Conservation (phyloP, 441 rosid species). For the Mallotus repandus region DNA sequence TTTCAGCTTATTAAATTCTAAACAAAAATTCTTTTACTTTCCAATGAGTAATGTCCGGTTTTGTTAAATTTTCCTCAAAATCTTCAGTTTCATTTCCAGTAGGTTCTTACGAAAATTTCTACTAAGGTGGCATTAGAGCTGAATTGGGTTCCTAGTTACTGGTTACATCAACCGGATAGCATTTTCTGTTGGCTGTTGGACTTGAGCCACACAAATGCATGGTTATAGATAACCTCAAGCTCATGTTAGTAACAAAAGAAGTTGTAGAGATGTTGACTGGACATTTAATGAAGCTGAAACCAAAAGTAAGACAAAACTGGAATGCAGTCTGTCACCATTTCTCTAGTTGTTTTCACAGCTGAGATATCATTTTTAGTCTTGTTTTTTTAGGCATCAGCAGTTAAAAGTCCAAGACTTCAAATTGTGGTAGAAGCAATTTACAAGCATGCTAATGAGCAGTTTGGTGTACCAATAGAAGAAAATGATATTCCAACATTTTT, state of each 20-base stretch:
- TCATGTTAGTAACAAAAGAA: background rate
- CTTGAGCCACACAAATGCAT: background rate
- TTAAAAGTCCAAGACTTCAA: conserved; percentile 1
- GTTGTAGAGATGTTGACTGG: conserved; percentile 6
- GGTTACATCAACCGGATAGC: background rate
- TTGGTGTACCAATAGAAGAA: conserved; percentile 34
- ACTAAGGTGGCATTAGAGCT: background rate
- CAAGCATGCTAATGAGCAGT: conserved; percentile 12
- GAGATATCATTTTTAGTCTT: background rate
- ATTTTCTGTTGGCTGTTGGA: background rate
- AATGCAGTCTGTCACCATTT: background rate
- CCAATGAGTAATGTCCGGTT: too few relatives aligned
- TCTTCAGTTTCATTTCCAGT: too few relatives aligned
- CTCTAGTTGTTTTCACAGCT: background rate
- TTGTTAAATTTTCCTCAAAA: too few relatives aligned
- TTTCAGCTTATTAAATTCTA: background rate
- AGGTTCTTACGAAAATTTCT: too few relatives aligned
- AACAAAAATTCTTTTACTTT: background rate
- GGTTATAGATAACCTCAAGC: background rate
- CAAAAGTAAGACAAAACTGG: conserved; percentile 4
- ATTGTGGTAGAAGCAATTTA: conserved; percentile 12
- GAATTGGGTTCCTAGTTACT: background rate
- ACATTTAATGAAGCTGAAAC: background rate
- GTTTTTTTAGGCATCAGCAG: background rate
- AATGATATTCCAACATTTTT: conserved; percentile 36